Evolutionary conservation across 2,329 filamentous ascomycete species (phyloP), one percentile per base, ranked within the genome.

Genomic region (Apiospora marii): DNA sequence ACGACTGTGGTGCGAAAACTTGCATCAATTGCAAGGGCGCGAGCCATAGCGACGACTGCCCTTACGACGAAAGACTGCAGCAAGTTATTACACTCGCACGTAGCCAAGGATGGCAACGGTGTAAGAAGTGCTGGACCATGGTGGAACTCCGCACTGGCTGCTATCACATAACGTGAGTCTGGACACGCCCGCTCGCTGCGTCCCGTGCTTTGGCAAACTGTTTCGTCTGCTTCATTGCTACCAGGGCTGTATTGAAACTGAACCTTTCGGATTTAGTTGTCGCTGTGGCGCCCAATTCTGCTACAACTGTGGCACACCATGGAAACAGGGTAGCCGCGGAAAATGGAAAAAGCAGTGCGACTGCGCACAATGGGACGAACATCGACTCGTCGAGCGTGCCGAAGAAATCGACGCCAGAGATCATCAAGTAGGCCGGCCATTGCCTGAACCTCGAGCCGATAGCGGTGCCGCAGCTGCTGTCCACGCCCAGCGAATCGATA

Each of bases 101-200:
- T n/a, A n/a, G n/a, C 0, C 73, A 81, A 4, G 78, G 87, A 4
- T 91, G 89, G 89, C 85, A 88, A 77, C 80, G 84, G 2, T 91
- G 89, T 72, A 78, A 76, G 4, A 72, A 74, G 0, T 91, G 89
- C 74, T 75, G 74, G 2, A 73, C 81, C 0, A 46, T 91, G 16
- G 82, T 91, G 0, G 87, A 90, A 78, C 79, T 89, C 0, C 43
- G 77, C 0, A n/a, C 48, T 0, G 89, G 89, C 1, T 91, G 89
- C 73, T 82, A 87, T 69, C 89, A 91, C 70, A 91, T 91, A 4
- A 88, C 74, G 89, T 91, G 75, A 77, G n/a, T n/a, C n/a, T n/a
- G n/a, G n/a, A n/a, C n/a, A n/a, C n/a, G n/a, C n/a, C n/a, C n/a
- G n/a, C n/a, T n/a, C n/a, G n/a, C n/a, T n/a, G n/a, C n/a, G n/a